Evolutionary conservation across 2,329 filamentous ascomycete genomes (phyloP).

Genomic region (Metarhizium humberi): DNA sequence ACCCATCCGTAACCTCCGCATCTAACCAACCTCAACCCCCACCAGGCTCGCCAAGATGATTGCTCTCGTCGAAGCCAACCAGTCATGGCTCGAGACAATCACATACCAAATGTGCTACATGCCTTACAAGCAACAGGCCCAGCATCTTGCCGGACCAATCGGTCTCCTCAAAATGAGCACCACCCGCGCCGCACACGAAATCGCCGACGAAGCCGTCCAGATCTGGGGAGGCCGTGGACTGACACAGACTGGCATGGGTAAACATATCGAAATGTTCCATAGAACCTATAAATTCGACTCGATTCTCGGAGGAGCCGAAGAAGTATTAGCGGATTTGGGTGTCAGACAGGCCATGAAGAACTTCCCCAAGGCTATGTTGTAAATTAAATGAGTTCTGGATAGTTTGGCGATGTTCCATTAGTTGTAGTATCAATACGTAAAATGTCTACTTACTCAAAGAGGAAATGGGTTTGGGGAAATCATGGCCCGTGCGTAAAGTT

Average conservation of each 20-base stretch:
- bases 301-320: slow-evolving; percentile 72
- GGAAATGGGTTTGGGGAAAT: neutral
- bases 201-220: slow-evolving; percentile 75
- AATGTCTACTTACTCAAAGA: neutral
- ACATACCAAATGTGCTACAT: slow-evolving; percentile 86
- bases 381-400: slow-evolving; percentile 14
- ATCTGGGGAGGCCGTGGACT: slow-evolving; percentile 78
- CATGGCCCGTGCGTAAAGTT: no score
- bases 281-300: slow-evolving; percentile 75
- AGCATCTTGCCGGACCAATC: slow-evolving; percentile 70
- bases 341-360: slow-evolving; percentile 76
- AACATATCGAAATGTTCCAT: slow-evolving; percentile 75
- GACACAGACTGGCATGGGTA: slow-evolving; percentile 76
- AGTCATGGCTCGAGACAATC: slow-evolving; percentile 76
- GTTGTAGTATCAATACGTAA: neutral
- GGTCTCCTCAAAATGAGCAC: slow-evolving; percentile 71
- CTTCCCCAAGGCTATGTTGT: slow-evolving; percentile 80
- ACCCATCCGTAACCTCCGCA: neutral
- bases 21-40: neutral
- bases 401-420: neutral
- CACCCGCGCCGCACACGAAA: slow-evolving; percentile 70
- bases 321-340: slow-evolving; percentile 71
- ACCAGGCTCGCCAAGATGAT: slow-evolving; percentile 75
- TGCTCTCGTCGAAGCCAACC: slow-evolving; percentile 68
- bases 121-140: slow-evolving; percentile 67